A percentile compares a stretch with the other conserved stretches of the same genome.
These are phyloP conservation scores for Tolypocladium pustulatum DNA, from an alignment of 2,329 filamentous ascomycete species.

Conservation along the genomic window DNA sequence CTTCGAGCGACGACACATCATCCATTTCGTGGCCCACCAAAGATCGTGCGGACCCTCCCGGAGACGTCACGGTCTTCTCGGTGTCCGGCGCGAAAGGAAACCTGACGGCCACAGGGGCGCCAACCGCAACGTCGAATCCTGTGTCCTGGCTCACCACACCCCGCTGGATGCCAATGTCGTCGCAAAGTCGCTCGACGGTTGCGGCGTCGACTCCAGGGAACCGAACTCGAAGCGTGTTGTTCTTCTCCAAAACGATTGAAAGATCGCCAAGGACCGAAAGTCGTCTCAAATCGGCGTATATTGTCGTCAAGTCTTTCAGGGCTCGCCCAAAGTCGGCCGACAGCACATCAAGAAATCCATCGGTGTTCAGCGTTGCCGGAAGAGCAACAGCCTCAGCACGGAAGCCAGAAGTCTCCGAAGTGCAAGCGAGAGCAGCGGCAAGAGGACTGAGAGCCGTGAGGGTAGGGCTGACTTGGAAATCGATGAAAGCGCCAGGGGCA, in stretches of 20 bases:
- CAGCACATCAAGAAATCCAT: conserved; percentile 75
- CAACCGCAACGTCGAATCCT: conserved; percentile 58
- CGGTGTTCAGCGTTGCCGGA: conserved; percentile 60
- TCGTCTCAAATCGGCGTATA: conserved; percentile 71
- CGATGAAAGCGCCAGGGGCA: conserved; percentile 69
- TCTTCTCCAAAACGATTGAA: conserved; percentile 62
- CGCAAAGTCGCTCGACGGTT: conserved; percentile 72
- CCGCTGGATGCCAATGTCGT: conserved; percentile 74
- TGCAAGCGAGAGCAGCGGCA: conserved; percentile 40
- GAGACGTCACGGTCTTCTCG: conserved; percentile 29
- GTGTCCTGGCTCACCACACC: conserved; percentile 70
- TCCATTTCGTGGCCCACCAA: conserved; percentile 30
- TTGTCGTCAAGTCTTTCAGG: conserved; percentile 69
- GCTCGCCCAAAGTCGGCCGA: conserved; percentile 81
- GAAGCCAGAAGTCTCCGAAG: conserved; percentile 31
- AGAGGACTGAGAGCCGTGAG: conserved; percentile 78
- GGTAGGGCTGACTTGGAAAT: conserved; percentile 81
- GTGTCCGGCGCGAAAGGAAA: conserved; percentile 73
- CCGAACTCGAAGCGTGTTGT: conserved; percentile 62
- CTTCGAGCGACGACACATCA: conserved; percentile 21
- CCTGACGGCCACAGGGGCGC: conserved; percentile 62
- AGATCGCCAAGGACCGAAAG: conserved; percentile 73
- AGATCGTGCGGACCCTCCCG: conserved; percentile 37
- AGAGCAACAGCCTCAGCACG: conserved; percentile 28
- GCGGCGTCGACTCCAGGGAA: conserved; percentile 85